Evolutionary conservation across 176 grass and related monocot genomes (phyloP).

Genomic region (Aegilops tauschii): DNA sequence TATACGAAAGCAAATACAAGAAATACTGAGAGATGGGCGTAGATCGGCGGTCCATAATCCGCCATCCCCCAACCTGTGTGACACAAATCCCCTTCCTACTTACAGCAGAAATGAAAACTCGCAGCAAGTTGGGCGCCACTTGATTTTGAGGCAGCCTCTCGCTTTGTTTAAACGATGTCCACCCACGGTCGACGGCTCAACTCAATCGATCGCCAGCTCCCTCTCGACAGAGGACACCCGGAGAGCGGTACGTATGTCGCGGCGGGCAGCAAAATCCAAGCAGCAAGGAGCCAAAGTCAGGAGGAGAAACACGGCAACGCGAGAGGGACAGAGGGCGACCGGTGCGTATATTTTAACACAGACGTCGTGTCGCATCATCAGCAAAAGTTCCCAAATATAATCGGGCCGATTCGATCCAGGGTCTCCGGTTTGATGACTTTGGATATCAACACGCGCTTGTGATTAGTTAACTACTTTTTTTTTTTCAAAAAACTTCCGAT

Average conservation of each 20-base stretch:
- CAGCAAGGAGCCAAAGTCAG: background rate
- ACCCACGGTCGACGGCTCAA: background rate
- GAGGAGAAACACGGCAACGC: background rate
- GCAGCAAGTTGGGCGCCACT: background rate
- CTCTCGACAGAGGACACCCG: background rate
- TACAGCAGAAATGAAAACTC: background rate
- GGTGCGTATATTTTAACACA: background rate
- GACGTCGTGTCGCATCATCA: constrained; percentile 25
- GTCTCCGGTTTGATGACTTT: constrained; percentile 1
- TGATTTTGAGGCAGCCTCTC: background rate
- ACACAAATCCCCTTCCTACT: too few relatives aligned
- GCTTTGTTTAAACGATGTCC: background rate
- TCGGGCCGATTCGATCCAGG: background rate
- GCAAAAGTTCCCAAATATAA: constrained; percentile 18
- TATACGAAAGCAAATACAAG: too few relatives aligned
- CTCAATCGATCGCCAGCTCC: background rate
- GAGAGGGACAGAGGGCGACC: background rate
- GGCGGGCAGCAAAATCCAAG: constrained; percentile 24
- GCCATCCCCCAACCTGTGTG: too few relatives aligned
- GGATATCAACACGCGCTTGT: constrained; percentile 17
- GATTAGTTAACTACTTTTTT: background rate
- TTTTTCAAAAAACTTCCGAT: too few relatives aligned
- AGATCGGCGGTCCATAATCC: too few relatives aligned
- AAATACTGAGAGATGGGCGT: too few relatives aligned
- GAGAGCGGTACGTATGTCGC: background rate